Base-by-base conservation (phyloP, 2,329 filamentous ascomycete species). In the Moelleriella libera region DNA sequence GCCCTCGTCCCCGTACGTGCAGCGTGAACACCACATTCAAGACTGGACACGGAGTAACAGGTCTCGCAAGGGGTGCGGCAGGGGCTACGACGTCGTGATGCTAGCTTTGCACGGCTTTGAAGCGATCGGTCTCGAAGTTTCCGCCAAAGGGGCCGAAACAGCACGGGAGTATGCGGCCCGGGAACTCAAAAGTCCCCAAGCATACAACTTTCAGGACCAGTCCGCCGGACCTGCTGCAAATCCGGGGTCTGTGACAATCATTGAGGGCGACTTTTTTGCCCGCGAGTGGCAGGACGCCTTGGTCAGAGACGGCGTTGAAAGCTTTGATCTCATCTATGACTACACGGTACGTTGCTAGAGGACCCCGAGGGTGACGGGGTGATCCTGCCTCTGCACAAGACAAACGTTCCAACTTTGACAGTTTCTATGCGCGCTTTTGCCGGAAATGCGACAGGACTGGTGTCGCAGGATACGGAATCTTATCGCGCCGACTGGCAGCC, bases 71-170 rank as follows among this genome's bases (percentile, higher is more conserved):
- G 47, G 47, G 39, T 48, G 43, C 40, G 47, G 47, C 3, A 45
- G 32, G 39, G 47, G 47, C 6, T 50, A 50, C 44, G 46, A 48
- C 21, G 48, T 48, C 14, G 48, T 43, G 31, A 50, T 48, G 48
- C 48, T 50, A 10, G 48, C 47, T 8, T 46, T 48, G 31, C 47
- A 48, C 30, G 47, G 47, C 47, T 48, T 43, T 31, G 47, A 48
- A 8, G 47, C 45, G 7, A 45, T 41, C 43, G 48, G 48, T 7
- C 46, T 50, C 12, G 44, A 48, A 41, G 34, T 47, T 7, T 50
- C 46, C 9, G 46, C 45, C 30, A 50, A 45, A n/a, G 46, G 48
- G 9, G 48, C 45, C 10, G 39, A 47, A 39, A 12, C 43, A 29
- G 48, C 48, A 30, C 34, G 48, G 21, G 21, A 41, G 21, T 45